Conservation (phyloP, 345 rosid genomes). For the Carallia pectinifolia region DNA sequence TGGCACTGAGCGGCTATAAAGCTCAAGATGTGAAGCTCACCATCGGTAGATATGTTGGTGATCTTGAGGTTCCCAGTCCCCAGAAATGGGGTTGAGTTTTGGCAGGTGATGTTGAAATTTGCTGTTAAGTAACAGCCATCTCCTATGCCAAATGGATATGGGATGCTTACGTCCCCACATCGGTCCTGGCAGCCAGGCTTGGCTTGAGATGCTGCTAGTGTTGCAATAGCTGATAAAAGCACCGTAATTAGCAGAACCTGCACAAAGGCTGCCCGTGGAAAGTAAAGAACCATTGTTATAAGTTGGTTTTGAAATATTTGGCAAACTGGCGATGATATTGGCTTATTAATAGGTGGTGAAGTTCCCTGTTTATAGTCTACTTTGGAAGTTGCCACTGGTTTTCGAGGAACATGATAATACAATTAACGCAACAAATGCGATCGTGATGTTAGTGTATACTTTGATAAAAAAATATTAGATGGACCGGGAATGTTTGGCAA, state of each 20-base stretch:
- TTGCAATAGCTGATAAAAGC: background rate
- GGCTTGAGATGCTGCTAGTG: background rate
- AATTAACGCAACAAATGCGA: too few relatives aligned
- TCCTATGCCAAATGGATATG: constrained; percentile 27
- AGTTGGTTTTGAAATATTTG: too few relatives aligned
- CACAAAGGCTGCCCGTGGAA: background rate
- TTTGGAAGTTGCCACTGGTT: too few relatives aligned
- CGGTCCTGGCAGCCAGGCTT: background rate
- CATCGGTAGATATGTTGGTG: constrained; percentile 16
- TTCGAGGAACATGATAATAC: too few relatives aligned
- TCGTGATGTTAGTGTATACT: too few relatives aligned
- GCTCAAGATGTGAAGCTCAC: constrained; percentile 8
- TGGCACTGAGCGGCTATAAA: background rate
- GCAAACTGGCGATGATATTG: too few relatives aligned
- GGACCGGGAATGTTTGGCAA: too few relatives aligned
- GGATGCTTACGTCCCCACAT: constrained; percentile 15
- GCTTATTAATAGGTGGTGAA: too few relatives aligned
- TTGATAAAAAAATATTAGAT: too few relatives aligned
- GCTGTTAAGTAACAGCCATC: background rate
- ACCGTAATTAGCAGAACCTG: background rate
- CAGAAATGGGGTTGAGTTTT: background rate
- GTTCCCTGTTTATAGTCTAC: too few relatives aligned
- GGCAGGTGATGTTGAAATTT: constrained; percentile 11
- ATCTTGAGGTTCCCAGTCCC: background rate
- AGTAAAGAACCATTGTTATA: too few relatives aligned